Evolutionary conservation across 352 stramenopile genomes (phyloP).

Genomic region (Aphanomyces invadans): DNA sequence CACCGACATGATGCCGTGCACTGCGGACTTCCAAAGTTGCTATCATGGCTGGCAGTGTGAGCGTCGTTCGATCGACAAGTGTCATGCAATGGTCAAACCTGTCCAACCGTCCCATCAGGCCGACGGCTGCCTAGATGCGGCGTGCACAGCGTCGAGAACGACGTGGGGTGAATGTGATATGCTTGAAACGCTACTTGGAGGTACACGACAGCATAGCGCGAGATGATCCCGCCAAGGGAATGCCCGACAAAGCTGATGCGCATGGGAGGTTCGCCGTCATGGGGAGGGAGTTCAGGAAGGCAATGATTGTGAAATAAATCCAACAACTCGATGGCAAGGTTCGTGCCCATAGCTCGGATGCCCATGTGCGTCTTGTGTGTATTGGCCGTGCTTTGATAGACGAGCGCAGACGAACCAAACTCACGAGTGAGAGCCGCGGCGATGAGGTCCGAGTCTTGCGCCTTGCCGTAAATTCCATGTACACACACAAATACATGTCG

Average conservation of each 20-base stretch:
- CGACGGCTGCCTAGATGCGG: conserved; percentile 4
- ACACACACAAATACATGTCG: conserved; percentile 15
- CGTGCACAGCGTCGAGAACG: conserved; percentile 1
- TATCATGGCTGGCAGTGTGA: background rate
- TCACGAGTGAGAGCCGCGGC: background rate
- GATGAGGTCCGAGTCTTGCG: background rate
- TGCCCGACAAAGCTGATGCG: conserved; percentile 4
- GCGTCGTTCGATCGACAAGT: background rate
- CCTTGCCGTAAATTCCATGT: conserved; percentile 8
- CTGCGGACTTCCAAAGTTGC: conserved; percentile 15
- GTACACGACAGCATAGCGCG: conserved; percentile 4
- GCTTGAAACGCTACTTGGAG: background rate
- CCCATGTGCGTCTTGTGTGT: conserved; percentile 5
- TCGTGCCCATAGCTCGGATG: background rate
- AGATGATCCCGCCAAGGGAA: conserved; percentile 8
- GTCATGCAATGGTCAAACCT: background rate
- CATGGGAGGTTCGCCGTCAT: too few species aligned
- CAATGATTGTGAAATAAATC: background rate
- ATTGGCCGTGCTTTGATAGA: conserved; percentile 6
- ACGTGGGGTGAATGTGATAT: background rate
- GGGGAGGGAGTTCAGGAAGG: too few species aligned
- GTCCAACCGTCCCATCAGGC: background rate
- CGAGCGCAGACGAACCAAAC: background rate
- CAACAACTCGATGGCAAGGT: conserved; percentile 11
- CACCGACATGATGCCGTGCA: conserved; percentile 2